Conservation (phyloP, 306 rosid genomes). For the Ochetophila trinervis region DNA sequence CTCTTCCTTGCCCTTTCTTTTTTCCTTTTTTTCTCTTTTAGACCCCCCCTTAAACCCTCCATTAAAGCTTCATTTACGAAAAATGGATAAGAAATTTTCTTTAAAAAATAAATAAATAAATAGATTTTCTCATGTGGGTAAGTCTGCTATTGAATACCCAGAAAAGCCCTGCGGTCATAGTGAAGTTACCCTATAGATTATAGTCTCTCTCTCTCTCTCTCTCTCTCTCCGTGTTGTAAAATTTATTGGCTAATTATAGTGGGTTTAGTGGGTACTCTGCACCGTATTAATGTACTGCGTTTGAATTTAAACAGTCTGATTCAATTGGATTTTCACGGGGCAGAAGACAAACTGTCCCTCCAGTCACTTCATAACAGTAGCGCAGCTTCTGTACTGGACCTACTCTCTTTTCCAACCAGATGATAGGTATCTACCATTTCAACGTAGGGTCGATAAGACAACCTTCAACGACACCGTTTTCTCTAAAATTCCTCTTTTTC, state of each 20-base stretch:
- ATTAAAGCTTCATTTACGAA: conserved; percentile 9
- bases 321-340: conserved; percentile 51
- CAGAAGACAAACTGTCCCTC: conserved; percentile 55
- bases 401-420: conserved; percentile 24
- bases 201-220: too few relatives aligned
- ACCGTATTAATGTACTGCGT: conserved; percentile 37
- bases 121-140: conserved; percentile 32
- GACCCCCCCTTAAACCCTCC: conserved; percentile 8
- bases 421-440: conserved; percentile 11
- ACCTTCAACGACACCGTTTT: not conserved
- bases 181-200: not conserved
- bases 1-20: conserved; percentile 23
- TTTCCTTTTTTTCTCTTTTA: conserved; percentile 34
- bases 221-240: too few relatives aligned
- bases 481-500: too few relatives aligned
- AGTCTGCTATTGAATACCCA: not conserved
- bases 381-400: conserved; percentile 49
- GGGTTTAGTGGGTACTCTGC: conserved; percentile 25
- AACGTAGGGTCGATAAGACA: not conserved
- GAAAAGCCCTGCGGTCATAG: conserved; percentile 18
- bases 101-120: too few relatives aligned
- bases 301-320: conserved; percentile 24
- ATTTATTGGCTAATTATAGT: conserved; percentile 27
- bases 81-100: conserved; percentile 5
- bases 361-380: conserved; percentile 64